These are phyloP conservation scores for Colletotrichum neosansevieriae DNA, from an alignment of 2,329 filamentous ascomycete genomes.

Conservation along the genomic window DNA sequence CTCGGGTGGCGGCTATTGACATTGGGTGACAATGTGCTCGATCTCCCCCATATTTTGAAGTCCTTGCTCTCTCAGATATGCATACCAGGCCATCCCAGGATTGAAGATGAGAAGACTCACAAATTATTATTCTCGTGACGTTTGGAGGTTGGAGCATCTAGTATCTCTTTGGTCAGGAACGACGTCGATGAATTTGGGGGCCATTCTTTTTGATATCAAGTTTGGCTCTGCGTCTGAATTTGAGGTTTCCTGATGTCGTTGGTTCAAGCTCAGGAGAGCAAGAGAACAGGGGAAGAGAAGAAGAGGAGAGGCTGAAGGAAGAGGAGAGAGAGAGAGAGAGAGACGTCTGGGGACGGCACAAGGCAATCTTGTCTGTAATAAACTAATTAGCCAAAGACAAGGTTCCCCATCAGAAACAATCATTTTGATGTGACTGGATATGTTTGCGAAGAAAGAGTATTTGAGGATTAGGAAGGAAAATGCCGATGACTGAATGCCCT, in stretches of 20 bases:
- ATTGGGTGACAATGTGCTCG: conserved; percentile 17
- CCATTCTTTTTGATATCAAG: too few species aligned
- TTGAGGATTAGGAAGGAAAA: too few species aligned
- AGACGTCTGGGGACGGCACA: not conserved
- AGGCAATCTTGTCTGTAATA: conserved; percentile 25
- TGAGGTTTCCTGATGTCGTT: too few species aligned
- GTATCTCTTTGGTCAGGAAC: too few species aligned
- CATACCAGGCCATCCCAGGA: conserved; percentile 8
- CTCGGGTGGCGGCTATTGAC: not conserved
- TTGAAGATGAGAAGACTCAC: not conserved
- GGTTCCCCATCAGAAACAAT: not conserved
- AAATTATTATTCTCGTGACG: too few species aligned
- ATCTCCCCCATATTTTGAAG: not conserved
- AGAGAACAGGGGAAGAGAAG: not conserved
- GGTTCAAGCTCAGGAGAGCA: too few species aligned
- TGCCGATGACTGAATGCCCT: too few species aligned
- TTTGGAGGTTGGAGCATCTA: too few species aligned
- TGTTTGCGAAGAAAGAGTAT: too few species aligned
- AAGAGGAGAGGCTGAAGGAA: not conserved
- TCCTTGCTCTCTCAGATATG: not conserved
- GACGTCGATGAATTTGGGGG: too few species aligned
- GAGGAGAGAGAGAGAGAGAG: conserved; percentile 1
- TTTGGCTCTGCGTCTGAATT: too few species aligned
- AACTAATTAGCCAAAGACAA: conserved; percentile 24
- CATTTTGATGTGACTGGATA: too few species aligned